Evolutionary conservation across 306 rosid genomes (phyloP).

Genomic region (peach (Prunus persica)): Prunus_persica_NCBIv2 NC_034016.1:17857001-17857500

Average conservation of each 20-base stretch:
- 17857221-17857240: conserved; percentile 65
- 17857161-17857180: conserved; percentile 53
- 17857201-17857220: conserved; percentile 68
- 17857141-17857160: neutral
- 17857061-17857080: neutral
- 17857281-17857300: conserved; percentile 88
- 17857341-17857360: conserved; percentile 85
- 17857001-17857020: neutral
- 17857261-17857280: conserved; percentile 82
- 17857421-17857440: neutral
- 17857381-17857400: conserved; percentile 12
- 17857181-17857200: conserved; percentile 83
- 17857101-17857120: too few species aligned
- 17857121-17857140: conserved; percentile 15
- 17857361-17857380: conserved; percentile 12
- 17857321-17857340: conserved; percentile 92
- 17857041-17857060: neutral
- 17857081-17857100: neutral
- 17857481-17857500: neutral
- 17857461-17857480: neutral
- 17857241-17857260: conserved; percentile 53
- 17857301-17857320: conserved; percentile 55
- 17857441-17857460: neutral
- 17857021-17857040: neutral
- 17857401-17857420: neutral